phyloP scores from a whole-genome alignment of 2,329 filamentous ascomycete species.

The Monosporascus sp. region DNA sequence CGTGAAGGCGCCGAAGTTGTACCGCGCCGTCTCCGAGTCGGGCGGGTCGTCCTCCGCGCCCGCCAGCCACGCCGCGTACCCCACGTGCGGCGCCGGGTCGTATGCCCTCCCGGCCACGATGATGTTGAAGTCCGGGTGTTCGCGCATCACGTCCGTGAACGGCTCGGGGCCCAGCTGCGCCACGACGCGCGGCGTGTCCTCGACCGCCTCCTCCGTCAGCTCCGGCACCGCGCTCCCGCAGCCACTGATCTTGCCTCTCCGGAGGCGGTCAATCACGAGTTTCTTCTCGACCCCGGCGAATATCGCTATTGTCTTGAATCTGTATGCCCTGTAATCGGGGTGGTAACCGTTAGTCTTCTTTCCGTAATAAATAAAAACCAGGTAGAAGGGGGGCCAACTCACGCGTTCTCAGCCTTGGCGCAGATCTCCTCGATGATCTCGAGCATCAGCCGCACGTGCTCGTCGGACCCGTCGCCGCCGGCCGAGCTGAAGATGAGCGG shows the following conservation, averaged over 20 bases:
- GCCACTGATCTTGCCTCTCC: slow-evolving; percentile 23
- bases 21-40: slow-evolving; percentile 4
- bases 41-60: slow-evolving; percentile 7
- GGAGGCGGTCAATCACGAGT: slow-evolving; percentile 23
- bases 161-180: slow-evolving; percentile 41
- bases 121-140: slow-evolving; percentile 30
- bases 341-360: too few relatives aligned
- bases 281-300: slow-evolving; percentile 33
- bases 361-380: too few relatives aligned
- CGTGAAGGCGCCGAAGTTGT: slow-evolving; percentile 29
- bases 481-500: slow-evolving; percentile 38
- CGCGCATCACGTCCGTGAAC: slow-evolving; percentile 27
- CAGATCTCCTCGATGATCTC: slow-evolving; percentile 33
- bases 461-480: slow-evolving; percentile 42
- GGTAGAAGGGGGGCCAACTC: neutral
- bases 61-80: slow-evolving; percentile 27
- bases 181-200: slow-evolving; percentile 29
- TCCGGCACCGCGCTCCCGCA: slow-evolving; percentile 37
- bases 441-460: slow-evolving; percentile 34
- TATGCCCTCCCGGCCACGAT: slow-evolving; percentile 42
- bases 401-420: slow-evolving; percentile 19
- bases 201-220: slow-evolving; percentile 32
- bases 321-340: slow-evolving; percentile 8
- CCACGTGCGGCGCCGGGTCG: slow-evolving; percentile 35
- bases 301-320: slow-evolving; percentile 31